Percentiles rank a stretch among this genome's conserved stretches.
Conservation (phyloP, 257 asterid species). For the Echites panduratus region DNA sequence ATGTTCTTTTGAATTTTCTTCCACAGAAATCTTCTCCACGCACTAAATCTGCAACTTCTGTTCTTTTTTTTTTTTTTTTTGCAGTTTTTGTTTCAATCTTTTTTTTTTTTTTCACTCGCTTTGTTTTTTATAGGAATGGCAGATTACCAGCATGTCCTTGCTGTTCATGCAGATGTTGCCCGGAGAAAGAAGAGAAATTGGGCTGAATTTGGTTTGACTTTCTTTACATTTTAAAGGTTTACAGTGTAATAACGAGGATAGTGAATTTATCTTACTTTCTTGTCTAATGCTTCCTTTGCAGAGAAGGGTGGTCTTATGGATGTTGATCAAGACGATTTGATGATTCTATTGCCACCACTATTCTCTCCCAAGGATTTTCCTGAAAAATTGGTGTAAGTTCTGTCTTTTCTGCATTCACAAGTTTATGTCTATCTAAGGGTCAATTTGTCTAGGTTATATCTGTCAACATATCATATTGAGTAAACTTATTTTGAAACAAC, state of each 20-base stretch:
- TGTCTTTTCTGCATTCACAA: constrained; percentile 8
- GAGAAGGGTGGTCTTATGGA: constrained; percentile 59
- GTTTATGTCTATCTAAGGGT: constrained; percentile 1
- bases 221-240: constrained; percentile 20
- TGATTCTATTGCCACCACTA: constrained; percentile 79
- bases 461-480: not conserved
- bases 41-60: constrained; percentile 1
- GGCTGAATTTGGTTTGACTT: constrained; percentile 60
- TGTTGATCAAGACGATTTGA: constrained; percentile 69
- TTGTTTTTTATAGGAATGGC: constrained; percentile 62
- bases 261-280: constrained; percentile 14
- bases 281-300: constrained; percentile 19
- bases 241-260: not conserved
- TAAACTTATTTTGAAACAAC: not conserved
- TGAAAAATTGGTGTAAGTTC: constrained; percentile 52
- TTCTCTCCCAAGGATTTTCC: constrained; percentile 77
- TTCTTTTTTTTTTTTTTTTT: not conserved
- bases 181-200: constrained; percentile 66
- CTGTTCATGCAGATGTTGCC: constrained; percentile 71
- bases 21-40: not conserved
- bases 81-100: too few species aligned
- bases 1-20: constrained; percentile 8
- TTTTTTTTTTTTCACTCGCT: too few species aligned
- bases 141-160: constrained; percentile 91
- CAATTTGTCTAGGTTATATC: not conserved